These are phyloP conservation scores for Vitis hybrid DNA, from an alignment of 177 flowering plant species.

Conservation along the genomic window DNA sequence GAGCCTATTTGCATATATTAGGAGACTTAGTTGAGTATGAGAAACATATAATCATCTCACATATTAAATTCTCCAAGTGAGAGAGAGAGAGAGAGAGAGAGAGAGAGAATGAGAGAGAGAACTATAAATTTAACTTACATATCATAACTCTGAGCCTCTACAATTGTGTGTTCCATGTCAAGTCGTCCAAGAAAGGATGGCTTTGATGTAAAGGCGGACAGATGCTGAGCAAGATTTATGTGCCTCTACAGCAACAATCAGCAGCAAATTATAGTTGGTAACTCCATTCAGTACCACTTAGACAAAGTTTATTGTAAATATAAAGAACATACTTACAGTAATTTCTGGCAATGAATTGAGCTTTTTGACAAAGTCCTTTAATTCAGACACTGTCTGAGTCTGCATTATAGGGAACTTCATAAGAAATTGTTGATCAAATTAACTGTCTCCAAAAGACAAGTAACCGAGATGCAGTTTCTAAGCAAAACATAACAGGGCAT, in stretches of 20 bases:
- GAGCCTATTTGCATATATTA: too few relatives aligned
- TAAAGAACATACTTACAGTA: constrained; percentile 55
- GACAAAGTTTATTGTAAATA: neutral
- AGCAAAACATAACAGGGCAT: neutral
- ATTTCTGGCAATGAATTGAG: constrained; percentile 97
- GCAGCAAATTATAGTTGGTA: constrained; percentile 2
- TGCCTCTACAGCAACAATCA: constrained; percentile 70
- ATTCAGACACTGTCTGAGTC: constrained; percentile 85
- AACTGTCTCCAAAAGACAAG: neutral
- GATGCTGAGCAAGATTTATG: constrained; percentile 95
- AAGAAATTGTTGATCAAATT: constrained; percentile 7
- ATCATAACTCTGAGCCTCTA: constrained; percentile 92
- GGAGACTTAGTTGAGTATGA: too few relatives aligned
- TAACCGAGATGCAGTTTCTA: neutral
- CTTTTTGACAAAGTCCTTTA: constrained; percentile 95
- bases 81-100: too few relatives aligned
- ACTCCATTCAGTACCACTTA: neutral
- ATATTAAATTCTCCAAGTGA: neutral
- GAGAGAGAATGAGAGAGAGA: neutral
- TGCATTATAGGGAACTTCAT: constrained; percentile 25
- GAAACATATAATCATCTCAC: neutral
- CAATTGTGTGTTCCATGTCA: constrained; percentile 95
- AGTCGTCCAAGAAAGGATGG: constrained; percentile 80
- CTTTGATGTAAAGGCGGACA: constrained; percentile 81
- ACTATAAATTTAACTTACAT: constrained; percentile 52